Percentiles rank a stretch among this genome's conserved stretches.
Evolutionary conservation across 2,329 filamentous ascomycete genomes (phyloP).

Genomic region (Daldinia eschscholtzii): DNA sequence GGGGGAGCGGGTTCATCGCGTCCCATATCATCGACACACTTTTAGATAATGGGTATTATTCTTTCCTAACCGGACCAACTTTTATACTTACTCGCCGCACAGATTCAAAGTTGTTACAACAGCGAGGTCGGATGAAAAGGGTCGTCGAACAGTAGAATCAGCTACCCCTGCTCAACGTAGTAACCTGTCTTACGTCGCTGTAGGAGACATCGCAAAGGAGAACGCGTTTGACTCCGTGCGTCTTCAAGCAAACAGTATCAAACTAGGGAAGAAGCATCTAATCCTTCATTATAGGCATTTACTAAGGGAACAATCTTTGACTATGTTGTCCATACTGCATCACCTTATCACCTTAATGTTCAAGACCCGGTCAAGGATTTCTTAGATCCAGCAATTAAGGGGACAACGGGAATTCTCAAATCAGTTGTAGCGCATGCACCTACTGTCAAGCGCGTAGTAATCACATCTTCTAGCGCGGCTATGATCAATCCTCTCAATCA

Average conservation of each 20-base stretch:
- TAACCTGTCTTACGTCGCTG: constrained; percentile 64
- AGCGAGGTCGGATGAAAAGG: constrained; percentile 63
- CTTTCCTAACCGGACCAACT: background rate
- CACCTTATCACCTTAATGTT: constrained; percentile 78
- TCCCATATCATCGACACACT: constrained; percentile 65
- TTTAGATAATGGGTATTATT: constrained; percentile 57
- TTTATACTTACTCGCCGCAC: constrained; percentile 58
- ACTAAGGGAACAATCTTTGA: constrained; percentile 69
- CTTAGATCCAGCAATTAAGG: constrained; percentile 67
- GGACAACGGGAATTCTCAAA: constrained; percentile 63
- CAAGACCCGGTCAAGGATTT: constrained; percentile 63
- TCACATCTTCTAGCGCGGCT: constrained; percentile 63
- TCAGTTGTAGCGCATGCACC: constrained; percentile 60
- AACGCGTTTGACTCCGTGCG: constrained; percentile 74
- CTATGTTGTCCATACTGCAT: constrained; percentile 80
- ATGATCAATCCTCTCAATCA: constrained; percentile 57
- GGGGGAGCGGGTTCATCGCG: constrained; percentile 67
- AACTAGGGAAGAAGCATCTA: background rate
- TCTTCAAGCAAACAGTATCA: background rate
- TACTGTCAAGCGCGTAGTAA: constrained; percentile 72
- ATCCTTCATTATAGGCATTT: constrained; percentile 51
- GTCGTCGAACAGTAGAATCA: constrained; percentile 57
- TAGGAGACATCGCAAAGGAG: constrained; percentile 77
- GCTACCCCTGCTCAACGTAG: constrained; percentile 59
- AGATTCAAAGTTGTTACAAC: constrained; percentile 61